These are phyloP conservation scores for Fusarium sp. DNA, from an alignment of 2,329 filamentous ascomycete genomes.

Conservation along the genomic window DNA sequence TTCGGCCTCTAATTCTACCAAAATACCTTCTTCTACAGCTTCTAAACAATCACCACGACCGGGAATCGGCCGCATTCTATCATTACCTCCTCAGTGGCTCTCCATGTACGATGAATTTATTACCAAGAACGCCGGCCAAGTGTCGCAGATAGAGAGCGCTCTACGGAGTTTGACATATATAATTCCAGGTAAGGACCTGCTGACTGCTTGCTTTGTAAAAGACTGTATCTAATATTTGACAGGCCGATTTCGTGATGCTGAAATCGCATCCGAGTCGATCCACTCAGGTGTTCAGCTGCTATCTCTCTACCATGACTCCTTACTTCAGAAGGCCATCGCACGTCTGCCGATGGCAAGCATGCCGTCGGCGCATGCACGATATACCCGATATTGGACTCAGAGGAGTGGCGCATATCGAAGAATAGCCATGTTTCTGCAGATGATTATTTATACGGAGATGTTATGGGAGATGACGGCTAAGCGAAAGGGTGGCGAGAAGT, in stretches of 20 bases:
- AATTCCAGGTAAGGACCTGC: conserved; percentile 74
- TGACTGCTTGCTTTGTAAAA: not conserved
- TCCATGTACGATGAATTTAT: conserved; percentile 88
- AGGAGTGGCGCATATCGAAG: conserved; percentile 79
- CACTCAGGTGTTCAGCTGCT: conserved; percentile 91
- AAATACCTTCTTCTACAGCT: conserved; percentile 12
- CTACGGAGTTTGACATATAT: conserved; percentile 95
- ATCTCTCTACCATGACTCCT: conserved; percentile 90
- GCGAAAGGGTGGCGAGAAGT: conserved; percentile 79
- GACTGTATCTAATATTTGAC: conserved; percentile 18
- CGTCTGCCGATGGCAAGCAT: conserved; percentile 65
- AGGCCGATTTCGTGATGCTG: conserved; percentile 90
- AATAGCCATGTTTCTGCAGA: conserved; percentile 84
- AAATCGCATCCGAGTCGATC: conserved; percentile 92
- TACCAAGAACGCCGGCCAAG: conserved; percentile 91
- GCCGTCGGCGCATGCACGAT: conserved; percentile 70
- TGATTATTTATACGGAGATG: conserved; percentile 94
- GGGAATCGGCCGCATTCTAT: conserved; percentile 57
- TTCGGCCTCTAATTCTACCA: conserved; percentile 36
- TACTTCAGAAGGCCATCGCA: conserved; percentile 76
- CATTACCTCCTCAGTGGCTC: conserved; percentile 73
- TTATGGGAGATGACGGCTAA: conserved; percentile 98
- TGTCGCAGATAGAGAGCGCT: conserved; percentile 94
- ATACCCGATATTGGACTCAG: conserved; percentile 74
- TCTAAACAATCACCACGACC: conserved; percentile 37